Base-by-base conservation (phyloP, 768 basidiomycete species). In the Termitomyces eurrhizus region DNA sequence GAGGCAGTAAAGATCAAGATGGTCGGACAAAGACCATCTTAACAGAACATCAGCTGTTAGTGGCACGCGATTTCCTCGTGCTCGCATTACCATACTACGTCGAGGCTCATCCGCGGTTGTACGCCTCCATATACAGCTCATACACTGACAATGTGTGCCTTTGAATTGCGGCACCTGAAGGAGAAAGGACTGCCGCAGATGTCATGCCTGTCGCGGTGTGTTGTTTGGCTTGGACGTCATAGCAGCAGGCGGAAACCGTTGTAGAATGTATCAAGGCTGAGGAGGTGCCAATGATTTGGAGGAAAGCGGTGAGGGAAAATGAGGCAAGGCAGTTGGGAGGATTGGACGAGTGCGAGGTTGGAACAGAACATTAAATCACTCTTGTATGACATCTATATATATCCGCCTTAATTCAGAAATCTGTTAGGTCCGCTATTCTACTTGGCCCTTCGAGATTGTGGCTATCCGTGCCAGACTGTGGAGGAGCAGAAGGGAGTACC, bases 51-150 rank as follows among this genome's bases (percentile, higher is more conserved):
- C 77, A 81, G 60, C 71, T 82, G 4, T 63, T 73, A 33, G 69
- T 70, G 1, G 78, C 75, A 8, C 72, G 80, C 29, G 80, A 81
- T 62, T 80, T 80, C 64, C 66, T 82, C 39, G 72, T 71, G 7
- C 65, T 79, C 8, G 73, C 74, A 18, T 62, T 81, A 46, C 80
- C 79, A 2, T 70, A 75, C 50, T 68, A 65, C 52, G 61, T 64
- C 3, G 62, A 64, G 57, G 65, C 64, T 7, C 62, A 59, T 41
- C 65, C 66, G 29, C 57, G 29, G 12, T 1, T 14, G 41, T 4
- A 12, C 29, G 21, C 4, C 18, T 18, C 42, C 11, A 1, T 13
- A 44, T 55, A 21, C 16, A 32, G 29, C 14, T 42, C 26, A 5
- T 16, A 9, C 16, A 16, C 35, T n/a, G 68, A 71, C 29, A 45